Evolutionary conservation across 2,329 filamentous ascomycete species (phyloP).

Genomic region (Colletotrichum lupini): DNA sequence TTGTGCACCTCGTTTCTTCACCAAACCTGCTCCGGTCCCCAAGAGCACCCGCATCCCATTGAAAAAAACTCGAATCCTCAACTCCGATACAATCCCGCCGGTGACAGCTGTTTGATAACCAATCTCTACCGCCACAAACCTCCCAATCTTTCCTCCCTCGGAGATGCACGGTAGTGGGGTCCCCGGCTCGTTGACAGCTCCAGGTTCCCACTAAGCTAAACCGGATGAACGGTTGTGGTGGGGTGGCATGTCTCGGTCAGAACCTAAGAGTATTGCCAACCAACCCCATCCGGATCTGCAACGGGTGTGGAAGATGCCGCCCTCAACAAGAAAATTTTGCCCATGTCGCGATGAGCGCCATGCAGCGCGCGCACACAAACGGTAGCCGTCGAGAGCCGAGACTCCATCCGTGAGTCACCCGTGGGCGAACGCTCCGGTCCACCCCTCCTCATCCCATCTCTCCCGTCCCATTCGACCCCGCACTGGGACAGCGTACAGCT

Average conservation of each 20-base stretch:
- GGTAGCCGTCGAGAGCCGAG: neutral
- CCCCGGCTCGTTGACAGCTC: conserved; percentile 3
- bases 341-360: conserved; percentile 3
- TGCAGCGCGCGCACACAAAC: neutral
- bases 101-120: conserved; percentile 24
- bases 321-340: conserved; percentile 34
- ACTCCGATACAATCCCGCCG: conserved; percentile 29
- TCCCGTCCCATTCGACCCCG: neutral
- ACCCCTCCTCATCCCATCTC: neutral
- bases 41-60: neutral
- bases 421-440: neutral
- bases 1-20: neutral
- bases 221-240: conserved; percentile 19
- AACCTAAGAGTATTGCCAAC: conserved; percentile 6
- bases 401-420: conserved; percentile 20
- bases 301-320: conserved; percentile 3
- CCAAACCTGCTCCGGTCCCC: neutral
- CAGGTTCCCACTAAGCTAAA: conserved; percentile 15
- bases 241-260: conserved; percentile 21
- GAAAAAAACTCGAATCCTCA: conserved; percentile 16
- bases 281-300: conserved; percentile 31
- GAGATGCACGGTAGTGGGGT: conserved; percentile 27
- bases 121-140: conserved; percentile 1
- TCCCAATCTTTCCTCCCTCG: neutral
- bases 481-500: neutral